A percentile compares a stretch with the other conserved stretches of the same genome.
These are phyloP conservation scores for Colletotrichum spinosum DNA, from an alignment of 2,329 filamentous ascomycete genomes.

Conservation along the genomic window DNA sequence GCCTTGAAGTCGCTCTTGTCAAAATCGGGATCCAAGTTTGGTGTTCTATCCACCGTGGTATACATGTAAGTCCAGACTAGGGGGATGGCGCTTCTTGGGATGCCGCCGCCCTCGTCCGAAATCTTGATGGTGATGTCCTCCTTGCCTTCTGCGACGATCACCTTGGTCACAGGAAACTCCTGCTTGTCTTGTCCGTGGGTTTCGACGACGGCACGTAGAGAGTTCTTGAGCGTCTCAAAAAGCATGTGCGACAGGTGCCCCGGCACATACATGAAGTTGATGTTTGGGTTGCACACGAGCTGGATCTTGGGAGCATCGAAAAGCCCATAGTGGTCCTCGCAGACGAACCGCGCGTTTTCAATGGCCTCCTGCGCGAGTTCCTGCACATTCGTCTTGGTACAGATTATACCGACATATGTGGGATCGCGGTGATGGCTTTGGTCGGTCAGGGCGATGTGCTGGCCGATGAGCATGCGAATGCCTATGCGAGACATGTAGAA, in stretches of 20 bases:
- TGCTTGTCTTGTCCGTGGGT: slow-evolving; percentile 95
- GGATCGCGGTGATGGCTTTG: slow-evolving; percentile 90
- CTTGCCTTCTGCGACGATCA: slow-evolving; percentile 96
- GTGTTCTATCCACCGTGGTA: slow-evolving; percentile 96
- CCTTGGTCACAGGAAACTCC: slow-evolving; percentile 95
- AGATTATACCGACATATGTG: slow-evolving; percentile 98
- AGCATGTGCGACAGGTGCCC: slow-evolving; percentile 99
- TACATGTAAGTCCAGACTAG: slow-evolving; percentile 99
- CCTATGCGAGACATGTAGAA: slow-evolving; percentile 99
- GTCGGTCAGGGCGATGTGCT: slow-evolving; percentile 96
- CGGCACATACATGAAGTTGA: slow-evolving; percentile 99
- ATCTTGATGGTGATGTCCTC: slow-evolving; percentile 99
- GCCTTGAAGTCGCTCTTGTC: slow-evolving; percentile 99
- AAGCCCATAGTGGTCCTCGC: slow-evolving; percentile 97
- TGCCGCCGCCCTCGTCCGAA: slow-evolving; percentile 95
- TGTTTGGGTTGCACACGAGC: slow-evolving; percentile 91
- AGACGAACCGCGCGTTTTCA: slow-evolving; percentile 98
- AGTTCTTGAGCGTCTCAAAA: slow-evolving; percentile 99
- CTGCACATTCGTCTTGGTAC: slow-evolving; percentile 96
- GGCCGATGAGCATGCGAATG: slow-evolving; percentile 98
- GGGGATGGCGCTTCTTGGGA: slow-evolving; percentile 91
- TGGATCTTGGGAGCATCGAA: slow-evolving; percentile 98
- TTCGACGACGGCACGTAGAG: slow-evolving; percentile 94
- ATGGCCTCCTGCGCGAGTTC: slow-evolving; percentile 97
- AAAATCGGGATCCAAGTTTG: slow-evolving; percentile 95